Evolutionary conservation across 2,329 filamentous ascomycete genomes (phyloP).

Genomic region (Colletotrichum lupini): DNA sequence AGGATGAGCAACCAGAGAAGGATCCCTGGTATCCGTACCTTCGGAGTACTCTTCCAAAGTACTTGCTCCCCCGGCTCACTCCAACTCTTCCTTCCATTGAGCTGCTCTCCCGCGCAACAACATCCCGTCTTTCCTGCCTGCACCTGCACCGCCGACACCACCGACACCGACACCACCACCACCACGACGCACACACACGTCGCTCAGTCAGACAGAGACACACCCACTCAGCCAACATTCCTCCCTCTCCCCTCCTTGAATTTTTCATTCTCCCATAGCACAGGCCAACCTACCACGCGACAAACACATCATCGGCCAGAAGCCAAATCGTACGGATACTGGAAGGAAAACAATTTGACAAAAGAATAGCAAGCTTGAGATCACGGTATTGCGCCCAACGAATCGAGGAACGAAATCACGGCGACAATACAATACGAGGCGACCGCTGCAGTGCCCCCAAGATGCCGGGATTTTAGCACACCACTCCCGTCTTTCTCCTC

Average conservation of each 20-base stretch:
- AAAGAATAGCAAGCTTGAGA: background rate
- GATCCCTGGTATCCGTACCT: background rate
- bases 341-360: background rate
- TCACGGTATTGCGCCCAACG: background rate
- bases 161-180: slow-evolving; percentile 24
- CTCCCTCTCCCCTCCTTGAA: slow-evolving; percentile 9
- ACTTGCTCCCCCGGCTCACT: background rate
- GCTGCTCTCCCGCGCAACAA: slow-evolving; percentile 5
- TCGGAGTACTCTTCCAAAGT: background rate
- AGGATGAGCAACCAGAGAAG: background rate
- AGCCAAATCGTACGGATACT: background rate
- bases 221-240: background rate
- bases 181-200: background rate
- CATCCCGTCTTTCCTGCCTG: slow-evolving; percentile 20
- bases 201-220: slow-evolving; percentile 23
- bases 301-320: background rate
- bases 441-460: slow-evolving; percentile 26
- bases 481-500: slow-evolving; percentile 12
- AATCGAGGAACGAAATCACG: background rate
- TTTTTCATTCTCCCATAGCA: background rate
- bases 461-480: slow-evolving; percentile 34
- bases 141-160: slow-evolving; percentile 12
- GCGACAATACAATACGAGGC: slow-evolving; percentile 5
- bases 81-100: background rate
- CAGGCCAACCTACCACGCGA: background rate